Base-by-base conservation (phyloP, 257 asterid genomes). In the Fraxinus americana region DNA sequence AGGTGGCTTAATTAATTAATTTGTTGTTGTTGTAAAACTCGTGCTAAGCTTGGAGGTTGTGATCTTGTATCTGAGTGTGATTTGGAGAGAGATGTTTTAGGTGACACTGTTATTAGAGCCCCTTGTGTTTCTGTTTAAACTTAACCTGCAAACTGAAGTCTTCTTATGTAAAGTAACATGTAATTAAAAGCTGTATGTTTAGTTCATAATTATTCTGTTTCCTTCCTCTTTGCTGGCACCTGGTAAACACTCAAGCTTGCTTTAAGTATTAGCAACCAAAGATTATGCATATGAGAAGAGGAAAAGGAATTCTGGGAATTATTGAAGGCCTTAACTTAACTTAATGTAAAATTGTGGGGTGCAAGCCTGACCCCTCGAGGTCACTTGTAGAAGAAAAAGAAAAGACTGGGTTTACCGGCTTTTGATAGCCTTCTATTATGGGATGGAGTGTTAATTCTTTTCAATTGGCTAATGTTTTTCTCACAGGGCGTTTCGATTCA, bases 401-500 rank as follows among this genome's bases (percentile, higher is more conserved):
- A 19, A 57, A 57, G 29, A n/a, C 9, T 52, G 63, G 63, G 7
- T 16, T 52, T 52, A 7, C 23, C 2, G 4, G 66, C 66, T 17
- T 57, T 4, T 57, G 66, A 57, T n/a, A 1, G n/a, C 66, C 10
- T 57, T n/a, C 66, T 57, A 41, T 27, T 39, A 16, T 36, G 65
- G 25, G 36, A 17, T 5, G 7, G 38, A 14, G 74, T 19, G 27
- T 38, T 36, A 5, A 35, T 6, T 17, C 36, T 7, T 69, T 25
- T 30, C 9, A 4, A 17, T 70, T 38, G 38, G 50, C 59, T 34
- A 36, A 54, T 54, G 11, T 61, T 70, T 29, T 73, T 70, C 39
- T 66, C 52, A 63, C 81, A 83, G 91, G 84, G 19, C 78, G 21
- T 63, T 66, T 75, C 72, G 80, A 75, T 74, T 74, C 86, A 32